Conservation (phyloP, 2,329 filamentous ascomycete genomes). For the Sclerotiophoma versabilis region DNA sequence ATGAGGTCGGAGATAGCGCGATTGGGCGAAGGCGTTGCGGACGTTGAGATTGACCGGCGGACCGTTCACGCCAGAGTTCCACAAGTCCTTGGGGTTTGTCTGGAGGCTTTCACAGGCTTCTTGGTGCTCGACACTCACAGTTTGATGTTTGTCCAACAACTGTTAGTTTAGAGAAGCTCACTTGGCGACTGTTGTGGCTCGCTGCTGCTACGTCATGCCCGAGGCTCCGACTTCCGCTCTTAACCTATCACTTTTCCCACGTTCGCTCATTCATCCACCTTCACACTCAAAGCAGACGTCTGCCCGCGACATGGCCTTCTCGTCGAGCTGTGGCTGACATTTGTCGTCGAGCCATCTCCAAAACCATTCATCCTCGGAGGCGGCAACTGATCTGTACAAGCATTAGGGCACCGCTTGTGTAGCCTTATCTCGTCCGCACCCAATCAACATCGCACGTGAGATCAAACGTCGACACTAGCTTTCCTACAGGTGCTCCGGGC, state of each 20-base stretch:
- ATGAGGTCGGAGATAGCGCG: conserved; percentile 24
- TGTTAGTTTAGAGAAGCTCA: background rate
- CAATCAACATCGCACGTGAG: conserved; percentile 44
- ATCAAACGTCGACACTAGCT: conserved; percentile 24
- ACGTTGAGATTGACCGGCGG: conserved; percentile 9
- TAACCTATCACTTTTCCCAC: conserved; percentile 23
- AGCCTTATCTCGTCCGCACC: conserved; percentile 34
- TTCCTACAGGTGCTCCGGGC: conserved; percentile 40
- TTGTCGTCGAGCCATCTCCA: background rate
- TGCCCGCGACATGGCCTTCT: background rate
- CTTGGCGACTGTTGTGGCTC: conserved; percentile 1
- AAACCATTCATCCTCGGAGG: conserved; percentile 23
- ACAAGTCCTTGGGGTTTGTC: background rate
- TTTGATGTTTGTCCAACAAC: background rate
- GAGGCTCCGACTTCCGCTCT: background rate
- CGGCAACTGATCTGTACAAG: conserved; percentile 23
- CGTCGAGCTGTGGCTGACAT: conserved; percentile 11
- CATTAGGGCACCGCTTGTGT: conserved; percentile 24
- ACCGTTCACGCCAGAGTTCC: conserved; percentile 7
- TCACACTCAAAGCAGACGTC: conserved; percentile 7
- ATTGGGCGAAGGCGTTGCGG: conserved; percentile 5
- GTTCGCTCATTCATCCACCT: background rate
- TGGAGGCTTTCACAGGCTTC: background rate
- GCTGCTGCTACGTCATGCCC: background rate
- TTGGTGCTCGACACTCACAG: background rate